phyloP scores from a whole-genome alignment of 2,329 filamentous ascomycete species.

The Aspergillus sp. region DNA sequence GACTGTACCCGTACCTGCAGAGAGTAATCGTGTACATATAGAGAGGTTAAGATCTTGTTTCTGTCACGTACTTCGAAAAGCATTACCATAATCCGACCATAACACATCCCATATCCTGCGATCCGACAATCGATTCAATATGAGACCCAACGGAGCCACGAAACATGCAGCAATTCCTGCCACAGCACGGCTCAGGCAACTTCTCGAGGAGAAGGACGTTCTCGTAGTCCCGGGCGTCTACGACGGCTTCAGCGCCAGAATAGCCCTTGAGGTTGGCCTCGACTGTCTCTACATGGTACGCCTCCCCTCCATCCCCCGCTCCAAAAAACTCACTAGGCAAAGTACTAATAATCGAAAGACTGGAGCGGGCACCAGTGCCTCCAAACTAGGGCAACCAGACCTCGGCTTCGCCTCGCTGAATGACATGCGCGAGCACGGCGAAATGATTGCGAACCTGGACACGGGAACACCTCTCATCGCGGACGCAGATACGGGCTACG shows the following conservation, averaged over 20 bases:
- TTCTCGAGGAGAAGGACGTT: background rate
- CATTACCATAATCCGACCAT: too few species aligned
- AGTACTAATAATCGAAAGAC: slow-evolving; percentile 44
- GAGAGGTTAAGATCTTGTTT: too few species aligned
- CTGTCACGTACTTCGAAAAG: too few species aligned
- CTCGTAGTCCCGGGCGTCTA: background rate
- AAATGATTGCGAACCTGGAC: slow-evolving; percentile 63
- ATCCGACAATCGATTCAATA: background rate
- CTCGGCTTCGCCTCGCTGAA: slow-evolving; percentile 61
- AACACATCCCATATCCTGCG: background rate
- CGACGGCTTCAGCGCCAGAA: slow-evolving; percentile 8
- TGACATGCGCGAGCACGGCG: slow-evolving; percentile 64
- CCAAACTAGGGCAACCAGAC: slow-evolving; percentile 62
- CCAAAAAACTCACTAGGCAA: too few species aligned
- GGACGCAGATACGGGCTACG: slow-evolving; percentile 57
- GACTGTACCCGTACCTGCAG: too few species aligned
- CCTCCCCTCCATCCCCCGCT: background rate
- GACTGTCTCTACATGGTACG: slow-evolving; percentile 5
- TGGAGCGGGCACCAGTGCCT: slow-evolving; percentile 62
- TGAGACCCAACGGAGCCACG: background rate
- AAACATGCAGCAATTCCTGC: background rate
- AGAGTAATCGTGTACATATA: too few species aligned
- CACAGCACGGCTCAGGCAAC: background rate
- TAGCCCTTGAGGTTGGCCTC: background rate
- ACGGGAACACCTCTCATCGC: slow-evolving; percentile 59